Evolutionary conservation across 2,329 filamentous ascomycete species (phyloP).

Genomic region (Colletotrichum orchidophilum): DNA sequence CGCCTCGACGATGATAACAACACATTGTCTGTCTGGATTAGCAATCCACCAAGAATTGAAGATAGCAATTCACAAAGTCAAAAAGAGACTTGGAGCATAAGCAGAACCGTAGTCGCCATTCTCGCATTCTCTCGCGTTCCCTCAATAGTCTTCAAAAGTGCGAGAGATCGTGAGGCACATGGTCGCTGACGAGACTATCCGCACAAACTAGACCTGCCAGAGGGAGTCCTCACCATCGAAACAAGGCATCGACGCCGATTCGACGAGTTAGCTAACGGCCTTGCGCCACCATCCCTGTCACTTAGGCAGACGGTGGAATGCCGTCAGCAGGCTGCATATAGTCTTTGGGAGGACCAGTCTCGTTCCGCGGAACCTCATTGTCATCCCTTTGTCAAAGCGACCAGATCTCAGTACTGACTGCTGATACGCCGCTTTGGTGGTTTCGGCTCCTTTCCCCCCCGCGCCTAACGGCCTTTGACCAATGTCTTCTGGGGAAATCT

Average conservation of each 20-base stretch:
- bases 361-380: background rate
- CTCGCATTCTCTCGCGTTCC: background rate
- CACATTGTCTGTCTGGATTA: background rate
- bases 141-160: background rate
- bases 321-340: slow-evolving; percentile 26
- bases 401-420: background rate
- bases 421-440: background rate
- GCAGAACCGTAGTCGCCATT: background rate
- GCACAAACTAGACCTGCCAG: background rate
- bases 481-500: background rate
- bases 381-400: background rate
- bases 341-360: background rate
- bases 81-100: background rate
- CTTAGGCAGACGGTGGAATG: background rate
- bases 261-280: background rate
- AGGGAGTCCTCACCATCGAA: background rate
- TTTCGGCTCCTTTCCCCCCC: no score
- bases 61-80: background rate
- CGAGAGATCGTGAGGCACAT: background rate
- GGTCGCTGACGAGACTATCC: background rate
- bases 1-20: slow-evolving; percentile 7
- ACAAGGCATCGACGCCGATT: slow-evolving; percentile 5
- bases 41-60: background rate
- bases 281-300: background rate
- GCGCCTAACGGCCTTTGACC: no score